A percentile compares a stretch with the other conserved stretches of the same genome.
phyloP scores from a whole-genome alignment of 1,284 basidiomycete species.

The Polyporus tsugae region DNA sequence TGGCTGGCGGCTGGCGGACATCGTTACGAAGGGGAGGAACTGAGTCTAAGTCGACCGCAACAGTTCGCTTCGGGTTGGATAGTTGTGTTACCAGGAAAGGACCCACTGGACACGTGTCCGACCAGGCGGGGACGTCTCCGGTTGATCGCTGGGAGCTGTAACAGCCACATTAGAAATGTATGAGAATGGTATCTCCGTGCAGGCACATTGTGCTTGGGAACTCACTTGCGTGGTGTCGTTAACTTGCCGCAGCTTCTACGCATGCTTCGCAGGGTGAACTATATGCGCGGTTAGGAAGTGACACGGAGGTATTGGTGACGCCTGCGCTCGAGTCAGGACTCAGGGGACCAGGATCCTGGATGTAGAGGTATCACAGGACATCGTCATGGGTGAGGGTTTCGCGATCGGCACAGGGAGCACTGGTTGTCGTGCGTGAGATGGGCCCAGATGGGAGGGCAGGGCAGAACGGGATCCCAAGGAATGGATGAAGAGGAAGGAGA shows the following conservation, averaged over 20 bases:
- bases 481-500: background rate
- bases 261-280: background rate
- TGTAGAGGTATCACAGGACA: slow-evolving; percentile 4
- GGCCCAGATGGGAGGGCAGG: background rate
- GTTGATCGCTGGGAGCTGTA: background rate
- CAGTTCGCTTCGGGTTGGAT: background rate
- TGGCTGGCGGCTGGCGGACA: background rate
- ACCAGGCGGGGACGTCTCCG: background rate
- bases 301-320: background rate
- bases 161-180: background rate
- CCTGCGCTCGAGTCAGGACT: background rate
- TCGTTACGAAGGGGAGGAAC: background rate
- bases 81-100: background rate
- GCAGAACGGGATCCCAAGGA: background rate
- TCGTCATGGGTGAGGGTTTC: slow-evolving; percentile 3
- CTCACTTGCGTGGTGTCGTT: background rate
- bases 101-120: background rate
- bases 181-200: background rate
- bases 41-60: background rate
- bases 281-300: background rate
- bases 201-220: background rate
- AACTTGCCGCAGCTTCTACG: background rate
- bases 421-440: background rate
- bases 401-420: background rate
- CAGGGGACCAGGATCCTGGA: background rate